phyloP scores from a whole-genome alignment of 495 filamentous ascomycete species.

The Staphylotrichum longicolle region DNA sequence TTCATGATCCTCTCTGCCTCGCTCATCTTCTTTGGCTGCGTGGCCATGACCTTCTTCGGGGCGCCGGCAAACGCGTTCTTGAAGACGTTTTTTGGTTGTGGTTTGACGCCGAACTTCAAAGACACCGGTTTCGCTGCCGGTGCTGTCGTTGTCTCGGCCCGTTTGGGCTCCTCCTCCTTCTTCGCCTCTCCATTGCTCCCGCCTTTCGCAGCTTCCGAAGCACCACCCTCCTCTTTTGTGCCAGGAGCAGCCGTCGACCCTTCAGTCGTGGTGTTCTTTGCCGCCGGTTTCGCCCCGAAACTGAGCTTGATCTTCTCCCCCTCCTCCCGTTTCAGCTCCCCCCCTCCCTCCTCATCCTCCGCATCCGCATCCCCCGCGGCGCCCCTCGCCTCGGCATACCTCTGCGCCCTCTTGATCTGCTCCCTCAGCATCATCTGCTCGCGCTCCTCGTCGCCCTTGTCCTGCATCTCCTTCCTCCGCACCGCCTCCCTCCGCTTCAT shows the following conservation, averaged over 20 bases:
- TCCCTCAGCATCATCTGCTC: slow-evolving; percentile 76
- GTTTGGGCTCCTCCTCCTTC: slow-evolving; percentile 21
- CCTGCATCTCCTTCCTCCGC: slow-evolving; percentile 75
- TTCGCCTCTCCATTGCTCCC: slow-evolving; percentile 17
- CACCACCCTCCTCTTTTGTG: not conserved
- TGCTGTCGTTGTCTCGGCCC: slow-evolving; percentile 1
- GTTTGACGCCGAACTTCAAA: slow-evolving; percentile 57
- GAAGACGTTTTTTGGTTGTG: slow-evolving; percentile 81
- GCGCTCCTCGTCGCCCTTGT: slow-evolving; percentile 85
- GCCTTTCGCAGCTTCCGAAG: not conserved
- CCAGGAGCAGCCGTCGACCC: slow-evolving; percentile 12
- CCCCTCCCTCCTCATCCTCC: slow-evolving; percentile 29
- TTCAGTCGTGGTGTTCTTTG: not conserved
- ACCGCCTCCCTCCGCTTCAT: slow-evolving; percentile 75
- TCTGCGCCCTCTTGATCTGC: slow-evolving; percentile 74
- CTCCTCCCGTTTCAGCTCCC: slow-evolving; percentile 63
- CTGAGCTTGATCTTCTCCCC: slow-evolving; percentile 82
- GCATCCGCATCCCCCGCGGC: slow-evolving; percentile 30
- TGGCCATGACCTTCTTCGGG: slow-evolving; percentile 58
- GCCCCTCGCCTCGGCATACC: slow-evolving; percentile 50
- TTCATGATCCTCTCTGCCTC: slow-evolving; percentile 92
- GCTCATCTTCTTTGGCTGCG: slow-evolving; percentile 73
- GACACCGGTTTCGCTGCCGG: slow-evolving; percentile 40
- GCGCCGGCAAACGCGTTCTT: slow-evolving; percentile 61
- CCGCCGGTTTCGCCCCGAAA: slow-evolving; percentile 49